These are phyloP conservation scores for Aspergillus sp. DNA, from an alignment of 2,329 filamentous ascomycete species.

Conservation along the genomic window DNA sequence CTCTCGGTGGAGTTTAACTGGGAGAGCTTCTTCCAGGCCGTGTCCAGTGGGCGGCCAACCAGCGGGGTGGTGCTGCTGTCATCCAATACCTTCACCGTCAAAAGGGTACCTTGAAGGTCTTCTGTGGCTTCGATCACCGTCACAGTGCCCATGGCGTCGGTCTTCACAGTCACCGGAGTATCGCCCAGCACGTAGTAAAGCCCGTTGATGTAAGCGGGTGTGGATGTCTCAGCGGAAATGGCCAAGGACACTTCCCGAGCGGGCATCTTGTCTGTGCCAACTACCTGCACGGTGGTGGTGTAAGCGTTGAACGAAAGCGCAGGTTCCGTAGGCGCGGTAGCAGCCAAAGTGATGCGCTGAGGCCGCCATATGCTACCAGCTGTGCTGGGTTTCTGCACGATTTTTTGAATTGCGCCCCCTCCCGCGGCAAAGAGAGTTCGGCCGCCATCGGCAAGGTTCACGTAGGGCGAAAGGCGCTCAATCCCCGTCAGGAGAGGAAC, in stretches of 20 bases:
- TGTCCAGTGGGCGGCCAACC: constrained; percentile 4
- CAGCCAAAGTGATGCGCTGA: not conserved
- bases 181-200: not conserved
- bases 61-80: not conserved
- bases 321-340: not conserved
- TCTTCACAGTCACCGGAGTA: not conserved
- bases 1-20: not conserved
- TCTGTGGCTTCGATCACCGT: not conserved
- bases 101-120: not conserved
- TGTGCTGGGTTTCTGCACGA: not conserved
- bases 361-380: not conserved
- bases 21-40: not conserved
- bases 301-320: not conserved
- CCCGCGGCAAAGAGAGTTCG: not conserved
- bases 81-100: not conserved
- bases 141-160: not conserved
- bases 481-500: not conserved
- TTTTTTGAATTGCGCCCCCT: not conserved
- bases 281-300: not conserved
- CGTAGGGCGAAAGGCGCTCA: not conserved
- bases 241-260: not conserved
- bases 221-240: not conserved
- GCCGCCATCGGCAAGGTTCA: not conserved
- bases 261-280: not conserved
- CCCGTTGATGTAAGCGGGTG: not conserved